Evolutionary conservation across 2,329 filamentous ascomycete genomes (phyloP), one percentile per base, ranked within the genome.

Genomic region (Thelonectria discophora): DNA sequence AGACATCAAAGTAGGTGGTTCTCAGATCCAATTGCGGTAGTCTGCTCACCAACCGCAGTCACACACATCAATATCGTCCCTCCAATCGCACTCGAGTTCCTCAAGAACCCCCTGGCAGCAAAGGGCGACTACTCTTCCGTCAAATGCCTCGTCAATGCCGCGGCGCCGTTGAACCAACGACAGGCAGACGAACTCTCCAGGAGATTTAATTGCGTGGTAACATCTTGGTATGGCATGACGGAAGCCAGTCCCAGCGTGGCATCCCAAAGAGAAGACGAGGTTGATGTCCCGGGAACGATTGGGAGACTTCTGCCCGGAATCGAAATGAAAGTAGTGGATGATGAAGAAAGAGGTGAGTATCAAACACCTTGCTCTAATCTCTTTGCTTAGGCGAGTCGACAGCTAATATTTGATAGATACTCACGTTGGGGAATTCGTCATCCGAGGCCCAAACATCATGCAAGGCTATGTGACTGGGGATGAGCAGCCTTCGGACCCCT

Each of bases 181-280:
- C 55, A 58, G 15, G 55, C 55, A 20, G 48, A 58, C 11, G 47
- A 58, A 6, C 48, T 58, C 9, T 51, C 47, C 4, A 21, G 30
- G 17, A 32, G 24, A 18, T 47, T 52, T 15, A 30, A 24, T 13
- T 58, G 55, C 18, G 55, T 34, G 11, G 55, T 58, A 5, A 58
- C 55, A 9, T 45, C 42, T 17, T 58, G 55, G 55, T 52, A 58
- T 3, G 55, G 55, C 2, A 58, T 58, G 55, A 58, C 55, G 7
- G 55, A 58, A 20, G 55, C 55, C 24, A 58, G 55, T 3, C 55
- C 55, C 2, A 58, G 55, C 17, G 49, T 58, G 3, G 55, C 55
- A 7, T 58, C 55, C 3, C 55, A 58, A 8, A 46, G 48, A 27
- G 55, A 58, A 20, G 48, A 58, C 30, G 55, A 58, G 30, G 34